These are phyloP conservation scores for Thecamonas trahens DNA, from an alignment of 78 protist species.

Conservation along the genomic window DNA sequence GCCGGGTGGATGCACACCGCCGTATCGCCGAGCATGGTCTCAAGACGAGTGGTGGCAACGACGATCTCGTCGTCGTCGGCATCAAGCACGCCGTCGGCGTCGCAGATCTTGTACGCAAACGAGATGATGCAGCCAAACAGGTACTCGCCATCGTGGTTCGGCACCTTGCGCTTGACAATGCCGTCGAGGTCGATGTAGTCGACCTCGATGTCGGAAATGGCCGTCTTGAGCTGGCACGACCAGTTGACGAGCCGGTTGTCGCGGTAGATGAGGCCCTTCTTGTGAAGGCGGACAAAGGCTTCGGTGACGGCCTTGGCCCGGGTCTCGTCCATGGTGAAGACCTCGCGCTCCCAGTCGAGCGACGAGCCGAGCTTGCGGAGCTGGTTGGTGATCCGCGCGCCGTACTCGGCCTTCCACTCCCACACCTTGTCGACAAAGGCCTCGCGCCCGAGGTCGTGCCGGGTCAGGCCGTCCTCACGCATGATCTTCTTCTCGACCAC, in stretches of 20 bases:
- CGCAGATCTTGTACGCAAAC: conserved; percentile 86
- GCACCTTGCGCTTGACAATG: conserved; percentile 55
- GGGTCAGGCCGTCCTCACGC: conserved; percentile 35
- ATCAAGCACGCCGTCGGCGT: conserved; percentile 32
- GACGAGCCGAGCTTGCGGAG: conserved; percentile 84
- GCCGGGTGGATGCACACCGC: conserved; percentile 98
- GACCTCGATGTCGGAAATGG: conserved; percentile 96
- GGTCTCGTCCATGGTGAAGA: conserved; percentile 90
- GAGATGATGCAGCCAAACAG: conserved; percentile 66
- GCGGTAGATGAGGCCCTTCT: conserved; percentile 74
- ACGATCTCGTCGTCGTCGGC: conserved; percentile 52
- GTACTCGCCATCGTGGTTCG: conserved; percentile 25
- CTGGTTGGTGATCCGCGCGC: conserved; percentile 80
- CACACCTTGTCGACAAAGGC: conserved; percentile 81
- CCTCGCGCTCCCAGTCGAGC: conserved; percentile 95
- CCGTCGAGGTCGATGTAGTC: conserved; percentile 66
- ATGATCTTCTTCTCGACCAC: conserved; percentile 89
- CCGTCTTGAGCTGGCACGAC: conserved; percentile 92
- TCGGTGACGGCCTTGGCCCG: conserved; percentile 62
- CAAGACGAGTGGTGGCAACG: conserved; percentile 98
- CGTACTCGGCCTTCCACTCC: conserved; percentile 91
- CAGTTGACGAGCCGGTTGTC: conserved; percentile 92
- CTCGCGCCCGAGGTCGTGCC: conserved; percentile 93
- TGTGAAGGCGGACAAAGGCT: conserved; percentile 84
- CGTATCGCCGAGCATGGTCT: conserved; percentile 98